These are phyloP conservation scores for Berkeleyomyces basicola DNA, from an alignment of 2,329 filamentous ascomycete genomes.

Conservation along the genomic window DNA sequence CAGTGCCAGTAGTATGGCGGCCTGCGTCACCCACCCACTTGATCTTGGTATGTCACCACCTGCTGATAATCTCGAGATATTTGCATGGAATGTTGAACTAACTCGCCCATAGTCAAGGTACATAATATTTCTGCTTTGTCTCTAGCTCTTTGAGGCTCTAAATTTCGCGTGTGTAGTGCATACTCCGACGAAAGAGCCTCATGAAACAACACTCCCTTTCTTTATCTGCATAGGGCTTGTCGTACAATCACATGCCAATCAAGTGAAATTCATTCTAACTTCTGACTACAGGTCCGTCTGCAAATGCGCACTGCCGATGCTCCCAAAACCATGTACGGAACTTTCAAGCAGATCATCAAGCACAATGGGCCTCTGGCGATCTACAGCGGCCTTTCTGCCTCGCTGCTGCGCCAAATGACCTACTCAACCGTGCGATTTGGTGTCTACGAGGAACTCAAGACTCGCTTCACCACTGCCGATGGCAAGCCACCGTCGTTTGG, in stretches of 20 bases:
- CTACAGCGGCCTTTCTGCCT: slow-evolving; percentile 84
- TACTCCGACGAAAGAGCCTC: slow-evolving; percentile 4
- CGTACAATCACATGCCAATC: slow-evolving; percentile 2
- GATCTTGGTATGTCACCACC: slow-evolving; percentile 55
- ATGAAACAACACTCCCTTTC: slow-evolving; percentile 3
- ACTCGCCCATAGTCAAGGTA: slow-evolving; percentile 33
- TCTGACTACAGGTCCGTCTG: slow-evolving; percentile 52
- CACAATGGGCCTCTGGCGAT: slow-evolving; percentile 63
- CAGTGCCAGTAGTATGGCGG: slow-evolving; percentile 81
- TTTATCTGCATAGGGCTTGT: slow-evolving; percentile 1
- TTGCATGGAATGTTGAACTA: not conserved
- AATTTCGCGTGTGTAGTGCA: not conserved
- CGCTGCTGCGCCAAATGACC: slow-evolving; percentile 80
- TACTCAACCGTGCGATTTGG: slow-evolving; percentile 96
- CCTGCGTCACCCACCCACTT: slow-evolving; percentile 80
- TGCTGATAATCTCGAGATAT: not conserved
- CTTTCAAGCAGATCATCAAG: slow-evolving; percentile 65
- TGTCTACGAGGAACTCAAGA: slow-evolving; percentile 87
- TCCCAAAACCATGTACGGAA: slow-evolving; percentile 68
- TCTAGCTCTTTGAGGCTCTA: not conserved
- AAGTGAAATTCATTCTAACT: not conserved
- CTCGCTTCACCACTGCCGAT: slow-evolving; percentile 33
- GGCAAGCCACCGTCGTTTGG: slow-evolving; percentile 47
- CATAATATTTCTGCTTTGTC: not conserved
- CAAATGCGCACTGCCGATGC: slow-evolving; percentile 67